Percentiles rank a stretch among this genome's conserved stretches.
phyloP scores from a whole-genome alignment of 148 eudicot genomes.

The Salicornia ramosissima region DNA sequence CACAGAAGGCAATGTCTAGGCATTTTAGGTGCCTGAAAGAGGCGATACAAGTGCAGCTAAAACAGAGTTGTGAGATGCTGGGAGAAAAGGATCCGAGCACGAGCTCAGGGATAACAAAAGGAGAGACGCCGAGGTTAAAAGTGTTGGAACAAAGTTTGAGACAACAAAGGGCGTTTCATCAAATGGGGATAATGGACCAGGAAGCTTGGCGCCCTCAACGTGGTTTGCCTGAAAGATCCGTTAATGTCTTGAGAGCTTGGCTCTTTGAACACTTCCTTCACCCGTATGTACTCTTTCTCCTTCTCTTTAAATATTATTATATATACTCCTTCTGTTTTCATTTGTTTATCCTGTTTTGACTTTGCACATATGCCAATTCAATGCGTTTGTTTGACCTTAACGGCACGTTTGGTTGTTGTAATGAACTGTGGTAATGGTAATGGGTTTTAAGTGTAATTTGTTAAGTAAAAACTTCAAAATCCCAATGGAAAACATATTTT shows the following conservation, averaged over 20 bases:
- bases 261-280: constrained; percentile 94
- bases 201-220: constrained; percentile 97
- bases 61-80: constrained; percentile 64
- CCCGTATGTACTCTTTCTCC: constrained; percentile 58
- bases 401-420: no score
- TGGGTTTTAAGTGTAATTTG: no score
- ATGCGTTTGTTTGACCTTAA: no score
- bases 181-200: constrained; percentile 95
- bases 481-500: no score
- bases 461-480: no score
- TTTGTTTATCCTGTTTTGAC: no score
- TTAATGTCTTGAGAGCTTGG: constrained; percentile 84
- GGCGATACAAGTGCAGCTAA: constrained; percentile 58
- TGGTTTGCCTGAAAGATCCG: constrained; percentile 85
- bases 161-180: constrained; percentile 85
- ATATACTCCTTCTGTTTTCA: no score
- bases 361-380: no score
- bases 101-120: constrained; percentile 70
- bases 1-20: constrained; percentile 93
- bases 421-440: no score
- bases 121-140: constrained; percentile 85
- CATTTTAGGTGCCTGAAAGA: constrained; percentile 89
- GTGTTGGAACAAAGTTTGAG: constrained; percentile 73
- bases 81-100: constrained; percentile 77
- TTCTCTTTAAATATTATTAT: no score